Evolutionary conservation across 2,329 filamentous ascomycete genomes (phyloP), one percentile per base, ranked within the genome.

Genomic region (Sarocladium kiliense): DNA sequence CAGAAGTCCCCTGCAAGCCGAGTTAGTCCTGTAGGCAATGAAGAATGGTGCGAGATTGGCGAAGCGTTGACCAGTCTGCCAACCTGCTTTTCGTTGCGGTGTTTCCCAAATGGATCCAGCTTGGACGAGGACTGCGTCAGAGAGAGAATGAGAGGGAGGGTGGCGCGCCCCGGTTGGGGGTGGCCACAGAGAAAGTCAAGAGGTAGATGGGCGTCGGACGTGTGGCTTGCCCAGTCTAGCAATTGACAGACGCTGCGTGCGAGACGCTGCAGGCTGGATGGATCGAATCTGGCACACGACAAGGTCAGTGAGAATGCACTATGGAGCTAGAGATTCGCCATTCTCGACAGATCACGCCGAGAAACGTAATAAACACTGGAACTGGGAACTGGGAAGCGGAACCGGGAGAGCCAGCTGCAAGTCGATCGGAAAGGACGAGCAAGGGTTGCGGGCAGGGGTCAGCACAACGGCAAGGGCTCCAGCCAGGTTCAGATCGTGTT

Each of bases 401-500:
- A 51, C 30, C 47, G 23, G 30, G 47, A 51, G 27, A 36, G 18
- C 7, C 12, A 36, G 25, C 18, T 51, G 27, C 47, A 51, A 23
- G 30, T 51, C 23, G 47, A 51, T 51, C 47, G 30, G 47, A 51
- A 36, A 51, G 18, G 21, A 51, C 47, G 47, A 36, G 18, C 27
- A 32, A 51, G 47, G 47, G 16, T 51, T n/a, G 44, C 4, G 12
- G 9, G 44, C 44, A 47, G 44, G 44, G 44, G 44, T 47, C 44
- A 12, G 23, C 12, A 23, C 16, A 47, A 27, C 27, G 21, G n/a
- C 3, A 10, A 47, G 21, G 21, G 44, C 44, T 18, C 27, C 44
- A 27, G 14, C 44, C 4, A 47, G 25, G 23, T 27, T n/a, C n/a
- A n/a, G 5, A 27, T 47, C 44, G 25, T 47, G 25, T 47, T 26